Base-by-base conservation (phyloP, 495 filamentous ascomycete species). In the Aspergillus ostianus region DNA sequence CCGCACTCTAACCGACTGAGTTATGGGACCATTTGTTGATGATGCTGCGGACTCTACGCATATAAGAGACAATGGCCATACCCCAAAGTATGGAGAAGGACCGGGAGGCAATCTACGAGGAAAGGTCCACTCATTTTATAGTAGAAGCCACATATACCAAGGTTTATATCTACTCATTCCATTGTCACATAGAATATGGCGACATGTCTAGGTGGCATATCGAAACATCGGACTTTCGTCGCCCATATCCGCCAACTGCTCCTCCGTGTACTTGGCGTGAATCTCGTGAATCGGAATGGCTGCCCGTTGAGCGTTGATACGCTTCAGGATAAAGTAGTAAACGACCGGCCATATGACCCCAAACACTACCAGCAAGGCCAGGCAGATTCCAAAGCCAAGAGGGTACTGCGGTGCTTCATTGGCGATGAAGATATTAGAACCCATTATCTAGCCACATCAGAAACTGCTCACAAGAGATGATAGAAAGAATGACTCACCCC, bases 141-240 rank as follows among this genome's bases (percentile, higher is more conserved):
- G 23, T 2, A 26, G 23, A 26, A 26, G 4, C 4, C 2, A 26
- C 23, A 26, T 26, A 26, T 4, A 26, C 4, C 23, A 26, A 2
- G 23, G 2, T 26, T 2, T 26, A 26, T 26, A 26, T 4, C 23
- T 26, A 26, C 4, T 26, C 23, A 4, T 26, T 26, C 23, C 23
- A 26, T n/a, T n/a, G n/a, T n/a, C n/a, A n/a, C n/a, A n/a, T n/a
- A n/a, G n/a, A n/a, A n/a, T n/a, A n/a, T n/a, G n/a, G n/a, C n/a
- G n/a, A n/a, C n/a, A n/a, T n/a, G n/a, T 13, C 13, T 17, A 55
- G 18, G 41, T 55, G 2, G 53, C 53, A 44, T 55, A 55, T 20
- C 53, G 32, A 19, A 55, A 55, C 53, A 55, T 27, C 12, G 53
- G 53, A 21, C 53, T 55, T 46, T 46, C 27, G 19, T 55, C 53